A percentile compares a stretch with the other conserved stretches of the same genome.
Evolutionary conservation across 2,329 filamentous ascomycete genomes (phyloP).

Genomic region (Phaeosphaeria sp.): DNA sequence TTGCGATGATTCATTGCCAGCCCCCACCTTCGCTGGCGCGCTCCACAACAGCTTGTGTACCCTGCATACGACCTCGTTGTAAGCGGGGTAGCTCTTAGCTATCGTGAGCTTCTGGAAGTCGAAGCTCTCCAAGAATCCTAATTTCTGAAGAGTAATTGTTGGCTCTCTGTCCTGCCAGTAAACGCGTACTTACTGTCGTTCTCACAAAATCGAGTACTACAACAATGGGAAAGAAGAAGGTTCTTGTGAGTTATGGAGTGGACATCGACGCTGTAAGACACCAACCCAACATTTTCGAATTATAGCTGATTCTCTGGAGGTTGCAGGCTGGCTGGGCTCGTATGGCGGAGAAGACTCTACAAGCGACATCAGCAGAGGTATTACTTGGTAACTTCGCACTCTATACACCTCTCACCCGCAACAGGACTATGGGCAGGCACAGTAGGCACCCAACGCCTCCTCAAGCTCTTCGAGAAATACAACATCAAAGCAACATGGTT

Average conservation of each 20-base stretch:
- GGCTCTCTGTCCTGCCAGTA: neutral
- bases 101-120: constrained; percentile 6
- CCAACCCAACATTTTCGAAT: too few species aligned
- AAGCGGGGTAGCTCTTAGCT: constrained; percentile 21
- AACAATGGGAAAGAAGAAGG: constrained; percentile 58
- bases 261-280: constrained; percentile 67
- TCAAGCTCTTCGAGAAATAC: constrained; percentile 77
- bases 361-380: constrained; percentile 74
- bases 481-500: constrained; percentile 74
- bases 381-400: neutral
- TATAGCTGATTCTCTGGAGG: constrained; percentile 32
- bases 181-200: neutral
- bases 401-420: constrained; percentile 3
- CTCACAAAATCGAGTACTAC: neutral
- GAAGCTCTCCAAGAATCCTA: neutral
- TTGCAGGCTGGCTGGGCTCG: constrained; percentile 76
- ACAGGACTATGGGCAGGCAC: constrained; percentile 72
- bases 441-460: constrained; percentile 69
- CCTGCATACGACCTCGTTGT: constrained; percentile 2
- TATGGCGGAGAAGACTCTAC: constrained; percentile 77
- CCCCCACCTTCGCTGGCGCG: constrained; percentile 17
- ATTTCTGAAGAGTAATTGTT: neutral
- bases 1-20: constrained; percentile 11
- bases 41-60: constrained; percentile 3
- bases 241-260: constrained; percentile 69